Evolutionary conservation across 306 rosid genomes (phyloP).

Genomic region (Ammopiptanthus mongolicus): DNA sequence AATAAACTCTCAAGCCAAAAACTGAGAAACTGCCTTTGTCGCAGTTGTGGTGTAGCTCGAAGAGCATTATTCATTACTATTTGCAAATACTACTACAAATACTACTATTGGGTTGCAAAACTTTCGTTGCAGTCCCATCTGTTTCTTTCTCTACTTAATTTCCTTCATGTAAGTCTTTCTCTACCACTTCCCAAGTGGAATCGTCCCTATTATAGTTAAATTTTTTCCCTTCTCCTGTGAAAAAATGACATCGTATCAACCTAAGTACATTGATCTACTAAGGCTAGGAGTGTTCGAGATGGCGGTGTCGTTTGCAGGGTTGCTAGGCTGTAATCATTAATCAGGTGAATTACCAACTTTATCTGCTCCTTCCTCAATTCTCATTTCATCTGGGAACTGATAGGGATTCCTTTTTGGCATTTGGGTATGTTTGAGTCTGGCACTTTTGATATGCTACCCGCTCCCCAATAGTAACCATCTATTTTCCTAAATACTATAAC

Average conservation of each 20-base stretch:
- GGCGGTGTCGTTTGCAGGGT: constrained; percentile 17
- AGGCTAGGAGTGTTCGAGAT: background rate
- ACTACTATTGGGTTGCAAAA: no score
- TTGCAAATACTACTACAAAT: no score
- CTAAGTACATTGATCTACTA: background rate
- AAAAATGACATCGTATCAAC: background rate
- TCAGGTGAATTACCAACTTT: no score
- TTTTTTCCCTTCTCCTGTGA: background rate
- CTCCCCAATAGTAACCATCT: no score
- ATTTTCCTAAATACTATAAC: no score
- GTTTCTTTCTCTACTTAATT: no score
- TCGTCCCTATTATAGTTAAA: background rate
- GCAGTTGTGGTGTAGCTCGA: no score
- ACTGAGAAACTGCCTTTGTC: no score
- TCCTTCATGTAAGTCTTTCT: no score
- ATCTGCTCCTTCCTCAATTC: background rate
- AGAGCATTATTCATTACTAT: no score
- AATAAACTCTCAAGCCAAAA: no score
- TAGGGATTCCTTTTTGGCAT: background rate
- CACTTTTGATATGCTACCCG: background rate
- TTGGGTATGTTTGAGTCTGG: background rate
- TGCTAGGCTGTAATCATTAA: constrained; percentile 1
- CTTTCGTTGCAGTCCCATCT: no score
- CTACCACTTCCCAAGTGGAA: constrained; percentile 80
- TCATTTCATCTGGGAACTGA: background rate